Base-by-base conservation (phyloP, 2,329 filamentous ascomycete genomes). In the Penicillium sumatraense region DNA sequence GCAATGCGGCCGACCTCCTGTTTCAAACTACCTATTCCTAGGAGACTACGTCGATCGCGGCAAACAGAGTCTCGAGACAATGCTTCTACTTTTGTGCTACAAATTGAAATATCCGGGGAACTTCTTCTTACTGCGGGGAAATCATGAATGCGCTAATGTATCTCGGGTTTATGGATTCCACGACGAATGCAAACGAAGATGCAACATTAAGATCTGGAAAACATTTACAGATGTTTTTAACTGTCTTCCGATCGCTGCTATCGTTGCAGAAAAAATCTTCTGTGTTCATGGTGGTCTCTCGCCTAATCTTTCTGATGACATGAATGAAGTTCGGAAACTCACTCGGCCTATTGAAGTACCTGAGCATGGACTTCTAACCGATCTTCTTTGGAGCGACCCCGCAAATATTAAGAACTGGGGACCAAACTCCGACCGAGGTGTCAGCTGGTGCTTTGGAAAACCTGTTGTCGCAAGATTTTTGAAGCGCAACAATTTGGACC, bases 321-420 rank as follows among this genome's bases (percentile, higher is more conserved):
- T 99, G 95, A 93, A 98, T 68, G 93, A 99, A 72, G 99, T 99
- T 66, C 88, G 95, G 63, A 90, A 96, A 71, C 97, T 99, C 75
- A 91, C 91, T 45, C 87, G 95, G 52, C 95, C 95, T 9, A 99
- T 95, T 1, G 95, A 99, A 70, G 95, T 99, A 18, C 95, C 95
- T 5, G 95, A 99, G 70, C 98, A 97, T 72, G 95, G 95, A 11
- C 78, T 99, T 51, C 81, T 99, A 54, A 98, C 98, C 72, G 95
- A 99, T 72, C 80, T 99, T 23, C 80, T 99, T 16, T 99, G 95
- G 95, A 96, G 93, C 59, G 95, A 99, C 72, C 95, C 95, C 0
- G 95, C 93, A 53, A 95, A 99, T 62, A 97, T 98, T 91, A 93
- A 97, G 64, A 95, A 98, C 67, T 99, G 95, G 95, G 93, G 98